phyloP scores from a whole-genome alignment of 1,284 basidiomycete genomes.

The Cryptococcus jaspeensis region DNA sequence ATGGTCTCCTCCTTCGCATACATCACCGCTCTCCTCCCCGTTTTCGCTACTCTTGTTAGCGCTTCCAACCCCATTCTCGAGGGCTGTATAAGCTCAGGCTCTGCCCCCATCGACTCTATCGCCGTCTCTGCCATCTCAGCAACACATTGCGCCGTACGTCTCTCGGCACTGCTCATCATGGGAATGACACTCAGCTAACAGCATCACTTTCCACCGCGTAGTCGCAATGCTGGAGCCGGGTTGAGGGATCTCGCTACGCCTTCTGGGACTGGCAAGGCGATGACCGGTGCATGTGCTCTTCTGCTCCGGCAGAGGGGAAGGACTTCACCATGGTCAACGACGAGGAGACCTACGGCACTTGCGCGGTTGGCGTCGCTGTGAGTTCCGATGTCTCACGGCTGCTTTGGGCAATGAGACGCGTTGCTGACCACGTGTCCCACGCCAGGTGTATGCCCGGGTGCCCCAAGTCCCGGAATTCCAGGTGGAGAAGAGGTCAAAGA shows the following conservation, averaged over 20 bases:
- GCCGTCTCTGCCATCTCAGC: slow-evolving; percentile 1
- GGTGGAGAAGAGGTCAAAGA: neutral
- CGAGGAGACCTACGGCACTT: neutral
- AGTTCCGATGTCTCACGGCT: neutral
- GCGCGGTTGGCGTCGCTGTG: neutral
- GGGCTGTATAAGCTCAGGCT: slow-evolving; percentile 4
- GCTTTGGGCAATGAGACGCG: too few species aligned
- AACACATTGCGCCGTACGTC: slow-evolving; percentile 7
- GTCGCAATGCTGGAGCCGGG: slow-evolving; percentile 3
- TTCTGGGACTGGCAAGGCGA: slow-evolving; percentile 5
- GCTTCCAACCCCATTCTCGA: slow-evolving; percentile 1
- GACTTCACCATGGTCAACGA: neutral
- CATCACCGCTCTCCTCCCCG: neutral
- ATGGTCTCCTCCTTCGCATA: neutral
- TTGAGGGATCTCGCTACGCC: slow-evolving; percentile 3
- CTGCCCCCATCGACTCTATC: slow-evolving; percentile 3
- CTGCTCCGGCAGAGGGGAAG: neutral
- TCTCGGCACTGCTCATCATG: neutral
- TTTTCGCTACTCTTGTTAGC: neutral
- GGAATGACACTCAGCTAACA: neutral
- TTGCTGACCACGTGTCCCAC: neutral
- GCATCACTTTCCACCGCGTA: neutral
- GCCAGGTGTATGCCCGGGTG: neutral
- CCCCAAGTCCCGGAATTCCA: neutral
- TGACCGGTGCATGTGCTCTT: slow-evolving; percentile 8